phyloP scores from a whole-genome alignment of 2,329 filamentous ascomycete genomes.

The Xylaria sp. region DNA sequence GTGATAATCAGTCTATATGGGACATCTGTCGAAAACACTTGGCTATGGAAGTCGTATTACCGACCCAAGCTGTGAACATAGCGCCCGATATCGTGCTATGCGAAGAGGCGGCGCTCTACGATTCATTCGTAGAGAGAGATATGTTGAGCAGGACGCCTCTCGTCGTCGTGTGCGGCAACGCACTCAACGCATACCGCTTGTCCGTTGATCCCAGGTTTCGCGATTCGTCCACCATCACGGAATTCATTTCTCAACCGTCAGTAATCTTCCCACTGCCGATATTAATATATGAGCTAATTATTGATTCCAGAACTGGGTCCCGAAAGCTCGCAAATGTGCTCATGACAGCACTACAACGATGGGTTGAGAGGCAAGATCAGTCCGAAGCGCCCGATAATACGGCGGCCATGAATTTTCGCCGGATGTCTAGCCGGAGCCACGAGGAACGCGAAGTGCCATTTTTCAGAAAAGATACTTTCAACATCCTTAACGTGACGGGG shows the following conservation, averaged over 20 bases:
- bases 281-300: background rate
- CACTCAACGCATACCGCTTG: slow-evolving; percentile 38
- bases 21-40: slow-evolving; percentile 17
- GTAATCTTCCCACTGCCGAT: slow-evolving; percentile 18
- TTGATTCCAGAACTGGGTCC: slow-evolving; percentile 41
- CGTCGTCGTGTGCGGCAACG: slow-evolving; percentile 44
- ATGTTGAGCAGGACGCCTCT: slow-evolving; percentile 31
- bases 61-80: slow-evolving; percentile 2
- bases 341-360: slow-evolving; percentile 17
- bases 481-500: background rate
- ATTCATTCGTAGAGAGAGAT: slow-evolving; percentile 9
- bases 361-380: slow-evolving; percentile 21
- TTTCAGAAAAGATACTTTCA: background rate
- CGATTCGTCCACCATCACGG: slow-evolving; percentile 36
- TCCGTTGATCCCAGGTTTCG: slow-evolving; percentile 19
- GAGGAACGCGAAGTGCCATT: background rate
- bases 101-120: slow-evolving; percentile 26
- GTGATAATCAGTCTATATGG: slow-evolving; percentile 22
- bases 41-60: slow-evolving; percentile 19
- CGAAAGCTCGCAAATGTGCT: slow-evolving; percentile 46
- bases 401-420: background rate
- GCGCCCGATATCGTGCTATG: slow-evolving; percentile 36
- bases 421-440: background rate
- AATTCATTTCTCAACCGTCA: slow-evolving; percentile 48
- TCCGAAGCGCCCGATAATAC: background rate